Evolutionary conservation across 768 basidiomycete species (phyloP).

Genomic region (Fibroporia radiculosa): DNA sequence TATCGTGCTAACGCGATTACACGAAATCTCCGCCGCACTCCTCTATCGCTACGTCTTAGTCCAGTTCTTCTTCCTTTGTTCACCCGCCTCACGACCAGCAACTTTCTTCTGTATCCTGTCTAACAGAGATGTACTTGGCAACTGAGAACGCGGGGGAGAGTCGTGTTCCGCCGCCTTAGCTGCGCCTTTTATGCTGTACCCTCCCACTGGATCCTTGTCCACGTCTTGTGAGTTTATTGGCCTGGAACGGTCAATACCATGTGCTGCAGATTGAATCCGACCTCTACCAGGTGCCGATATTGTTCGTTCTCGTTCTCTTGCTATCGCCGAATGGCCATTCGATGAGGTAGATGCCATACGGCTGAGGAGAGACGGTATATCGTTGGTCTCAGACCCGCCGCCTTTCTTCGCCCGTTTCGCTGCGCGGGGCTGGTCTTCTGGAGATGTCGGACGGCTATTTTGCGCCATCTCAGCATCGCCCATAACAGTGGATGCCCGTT

Average conservation of each 20-base stretch:
- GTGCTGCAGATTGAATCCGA: constrained; percentile 9
- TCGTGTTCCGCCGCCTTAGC: constrained; percentile 22
- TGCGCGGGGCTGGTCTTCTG: not conserved
- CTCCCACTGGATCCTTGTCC: constrained; percentile 31
- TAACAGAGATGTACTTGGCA: constrained; percentile 7
- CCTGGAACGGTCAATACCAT: not conserved
- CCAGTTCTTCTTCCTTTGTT: constrained; percentile 9
- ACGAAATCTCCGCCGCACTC: too few species aligned
- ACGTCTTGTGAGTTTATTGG: constrained; percentile 16
- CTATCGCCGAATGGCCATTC: constrained; percentile 3
- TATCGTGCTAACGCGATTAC: too few species aligned
- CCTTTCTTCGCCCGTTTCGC: constrained; percentile 9
- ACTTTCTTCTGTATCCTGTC: constrained; percentile 9
- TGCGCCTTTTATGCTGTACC: constrained; percentile 49
- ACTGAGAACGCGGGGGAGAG: not conserved
- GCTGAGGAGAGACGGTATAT: constrained; percentile 18
- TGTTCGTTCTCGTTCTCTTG: constrained; percentile 4
- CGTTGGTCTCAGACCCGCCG: constrained; percentile 2
- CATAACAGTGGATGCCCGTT: not conserved
- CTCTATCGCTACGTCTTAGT: constrained; percentile 9
- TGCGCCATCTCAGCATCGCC: not conserved
- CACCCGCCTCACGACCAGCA: constrained; percentile 4
- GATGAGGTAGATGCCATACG: constrained; percentile 10
- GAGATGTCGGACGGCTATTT: not conserved
- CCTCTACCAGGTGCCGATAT: constrained; percentile 14